Evolutionary conservation across 1,284 basidiomycete genomes (phyloP).

Genomic region (Somion occarium): DNA sequence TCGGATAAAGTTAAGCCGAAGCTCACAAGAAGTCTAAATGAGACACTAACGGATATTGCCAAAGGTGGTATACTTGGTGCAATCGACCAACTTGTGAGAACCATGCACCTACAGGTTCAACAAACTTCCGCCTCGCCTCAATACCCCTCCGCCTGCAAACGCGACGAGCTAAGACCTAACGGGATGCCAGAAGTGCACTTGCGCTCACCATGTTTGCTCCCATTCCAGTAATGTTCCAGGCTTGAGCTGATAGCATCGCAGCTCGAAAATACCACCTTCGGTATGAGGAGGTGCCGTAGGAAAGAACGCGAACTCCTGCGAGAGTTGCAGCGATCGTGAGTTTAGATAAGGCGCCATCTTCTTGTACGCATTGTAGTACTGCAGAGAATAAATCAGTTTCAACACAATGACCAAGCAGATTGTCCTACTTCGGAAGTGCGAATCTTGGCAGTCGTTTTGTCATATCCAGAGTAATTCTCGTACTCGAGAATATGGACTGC

Average conservation of each 20-base stretch:
- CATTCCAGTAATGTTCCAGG: slow-evolving; percentile 89
- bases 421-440: slow-evolving; percentile 52
- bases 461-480: slow-evolving; percentile 84
- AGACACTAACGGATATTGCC: slow-evolving; percentile 81
- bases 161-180: neutral
- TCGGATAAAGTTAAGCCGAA: neutral
- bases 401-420: neutral
- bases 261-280: slow-evolving; percentile 87
- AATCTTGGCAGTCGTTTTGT: slow-evolving; percentile 62
- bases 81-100: slow-evolving; percentile 89
- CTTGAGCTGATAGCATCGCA: slow-evolving; percentile 79
- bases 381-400: slow-evolving; percentile 5
- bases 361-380: slow-evolving; percentile 62
- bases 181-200: slow-evolving; percentile 2
- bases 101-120: slow-evolving; percentile 89
- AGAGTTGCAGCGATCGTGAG: slow-evolving; percentile 72
- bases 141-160: slow-evolving; percentile 73
- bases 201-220: slow-evolving; percentile 81
- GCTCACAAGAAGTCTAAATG: slow-evolving; percentile 4
- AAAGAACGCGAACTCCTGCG: slow-evolving; percentile 93
- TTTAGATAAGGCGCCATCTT: slow-evolving; percentile 71
- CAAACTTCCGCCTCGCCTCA: slow-evolving; percentile 80
- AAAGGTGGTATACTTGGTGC: slow-evolving; percentile 90
- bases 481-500: slow-evolving; percentile 81
- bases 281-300: slow-evolving; percentile 83